phyloP scores from a whole-genome alignment of 106 monocot genomes.

The Hemerocallis citrina region DNA sequence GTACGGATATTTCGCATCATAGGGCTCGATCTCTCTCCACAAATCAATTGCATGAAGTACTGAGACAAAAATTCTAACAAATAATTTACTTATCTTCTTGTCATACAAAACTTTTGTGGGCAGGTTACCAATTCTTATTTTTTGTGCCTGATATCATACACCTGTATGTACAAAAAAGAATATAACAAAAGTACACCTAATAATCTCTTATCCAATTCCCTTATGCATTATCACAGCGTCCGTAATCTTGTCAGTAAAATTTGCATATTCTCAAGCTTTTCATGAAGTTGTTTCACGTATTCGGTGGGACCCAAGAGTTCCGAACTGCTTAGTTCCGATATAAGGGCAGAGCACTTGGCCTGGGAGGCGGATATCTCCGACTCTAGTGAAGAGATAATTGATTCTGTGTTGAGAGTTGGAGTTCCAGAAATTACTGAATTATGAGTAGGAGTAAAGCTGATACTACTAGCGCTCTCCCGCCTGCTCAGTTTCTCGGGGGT shows the following conservation, averaged over 20 bases:
- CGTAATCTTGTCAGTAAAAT: slow-evolving; percentile 50
- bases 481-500: slow-evolving; percentile 66
- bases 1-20: too few relatives aligned
- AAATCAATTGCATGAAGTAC: too few relatives aligned
- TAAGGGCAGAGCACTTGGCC: slow-evolving; percentile 49
- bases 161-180: slow-evolving; percentile 28
- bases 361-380: slow-evolving; percentile 54
- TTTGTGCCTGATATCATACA: slow-evolving; percentile 8
- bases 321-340: slow-evolving; percentile 40
- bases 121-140: slow-evolving; percentile 4
- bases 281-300: slow-evolving; percentile 51
- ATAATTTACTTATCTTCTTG: too few relatives aligned
- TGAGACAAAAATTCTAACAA: too few relatives aligned
- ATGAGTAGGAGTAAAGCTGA: slow-evolving; percentile 39
- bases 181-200: neutral
- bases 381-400: slow-evolving; percentile 51
- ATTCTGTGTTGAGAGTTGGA: slow-evolving; percentile 23
- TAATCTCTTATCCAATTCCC: neutral
- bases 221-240: slow-evolving; percentile 24
- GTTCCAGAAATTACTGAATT: slow-evolving; percentile 13
- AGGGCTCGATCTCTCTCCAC: too few relatives aligned
- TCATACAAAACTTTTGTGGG: slow-evolving; percentile 1
- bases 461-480: slow-evolving; percentile 47
- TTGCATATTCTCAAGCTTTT: slow-evolving; percentile 86
- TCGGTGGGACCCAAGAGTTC: slow-evolving; percentile 24